A percentile compares a stretch with the other conserved stretches of the same genome.
Evolutionary conservation across 129 eudicot genomes (phyloP).

Genomic region (Artemisia tridentata): DNA sequence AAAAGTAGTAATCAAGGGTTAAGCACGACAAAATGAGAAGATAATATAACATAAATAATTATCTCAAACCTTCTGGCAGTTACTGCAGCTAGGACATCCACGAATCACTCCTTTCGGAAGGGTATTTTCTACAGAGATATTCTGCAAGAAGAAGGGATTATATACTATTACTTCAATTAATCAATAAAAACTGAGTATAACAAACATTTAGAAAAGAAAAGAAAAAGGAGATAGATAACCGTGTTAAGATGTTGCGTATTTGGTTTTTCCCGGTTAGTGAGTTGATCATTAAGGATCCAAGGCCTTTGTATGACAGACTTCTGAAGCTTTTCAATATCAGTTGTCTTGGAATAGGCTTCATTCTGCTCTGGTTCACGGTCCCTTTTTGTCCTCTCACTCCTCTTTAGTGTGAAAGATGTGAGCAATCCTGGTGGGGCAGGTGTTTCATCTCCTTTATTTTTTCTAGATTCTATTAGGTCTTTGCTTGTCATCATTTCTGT

Average conservation of each 20-base stretch:
- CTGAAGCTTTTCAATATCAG: constrained; percentile 43
- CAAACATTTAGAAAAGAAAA: neutral
- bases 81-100: constrained; percentile 56
- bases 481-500: constrained; percentile 41
- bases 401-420: constrained; percentile 59
- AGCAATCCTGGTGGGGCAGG: constrained; percentile 63
- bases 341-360: constrained; percentile 16
- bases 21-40: neutral
- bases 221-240: constrained; percentile 37
- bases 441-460: constrained; percentile 19
- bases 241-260: constrained; percentile 34
- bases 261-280: constrained; percentile 26
- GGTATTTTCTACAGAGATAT: constrained; percentile 27
- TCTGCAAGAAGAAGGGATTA: constrained; percentile 34
- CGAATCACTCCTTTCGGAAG: constrained; percentile 79
- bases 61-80: constrained; percentile 55
- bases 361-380: constrained; percentile 29
- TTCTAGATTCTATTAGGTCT: constrained; percentile 5
- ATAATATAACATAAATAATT: neutral
- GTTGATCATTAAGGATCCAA: constrained; percentile 56
- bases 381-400: constrained; percentile 28
- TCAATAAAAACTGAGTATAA: neutral
- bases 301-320: constrained; percentile 42
- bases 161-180: neutral
- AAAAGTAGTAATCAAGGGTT: constrained; percentile 18